Evolutionary conservation across 768 basidiomycete genomes (phyloP).

Genomic region (Psilocybe sp.): DNA sequence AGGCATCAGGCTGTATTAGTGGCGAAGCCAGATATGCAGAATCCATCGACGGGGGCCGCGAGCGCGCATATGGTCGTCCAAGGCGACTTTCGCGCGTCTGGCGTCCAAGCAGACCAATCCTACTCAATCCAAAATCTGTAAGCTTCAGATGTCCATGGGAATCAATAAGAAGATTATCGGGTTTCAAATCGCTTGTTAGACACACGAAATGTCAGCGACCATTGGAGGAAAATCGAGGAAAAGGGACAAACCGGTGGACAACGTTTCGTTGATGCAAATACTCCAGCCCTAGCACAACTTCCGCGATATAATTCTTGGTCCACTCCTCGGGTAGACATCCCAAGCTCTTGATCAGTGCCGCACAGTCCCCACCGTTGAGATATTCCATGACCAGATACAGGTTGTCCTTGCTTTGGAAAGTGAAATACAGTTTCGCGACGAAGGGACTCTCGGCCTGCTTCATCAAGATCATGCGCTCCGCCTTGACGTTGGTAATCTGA

Average conservation of each 20-base stretch:
- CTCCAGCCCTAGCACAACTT: constrained; percentile 92
- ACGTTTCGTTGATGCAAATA: constrained; percentile 95
- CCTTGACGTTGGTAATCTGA: constrained; percentile 99
- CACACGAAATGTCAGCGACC: constrained; percentile 8
- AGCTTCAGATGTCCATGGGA: constrained; percentile 95
- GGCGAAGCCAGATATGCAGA: constrained; percentile 79
- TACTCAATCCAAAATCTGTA: constrained; percentile 95
- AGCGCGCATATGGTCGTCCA: constrained; percentile 56
- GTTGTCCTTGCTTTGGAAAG: constrained; percentile 99
- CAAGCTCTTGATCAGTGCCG: constrained; percentile 93
- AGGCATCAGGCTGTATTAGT: constrained; percentile 54
- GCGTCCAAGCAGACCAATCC: constrained; percentile 96
- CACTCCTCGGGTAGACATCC: constrained; percentile 94
- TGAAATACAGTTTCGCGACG: constrained; percentile 96
- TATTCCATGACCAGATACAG: constrained; percentile 99
- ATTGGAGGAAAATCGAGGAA: background rate
- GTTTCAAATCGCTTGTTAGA: constrained; percentile 82
- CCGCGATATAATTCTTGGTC: constrained; percentile 95
- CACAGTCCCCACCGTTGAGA: constrained; percentile 96
- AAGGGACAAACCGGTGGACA: constrained; percentile 81
- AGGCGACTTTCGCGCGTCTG: constrained; percentile 78
- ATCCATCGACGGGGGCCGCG: constrained; percentile 80
- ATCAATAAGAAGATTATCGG: constrained; percentile 97
- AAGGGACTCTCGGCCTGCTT: constrained; percentile 98
- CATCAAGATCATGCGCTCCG: constrained; percentile 99